These are phyloP conservation scores for Ambrosiella beaveri DNA, from an alignment of 2,329 filamentous ascomycete genomes.

Conservation along the genomic window DNA sequence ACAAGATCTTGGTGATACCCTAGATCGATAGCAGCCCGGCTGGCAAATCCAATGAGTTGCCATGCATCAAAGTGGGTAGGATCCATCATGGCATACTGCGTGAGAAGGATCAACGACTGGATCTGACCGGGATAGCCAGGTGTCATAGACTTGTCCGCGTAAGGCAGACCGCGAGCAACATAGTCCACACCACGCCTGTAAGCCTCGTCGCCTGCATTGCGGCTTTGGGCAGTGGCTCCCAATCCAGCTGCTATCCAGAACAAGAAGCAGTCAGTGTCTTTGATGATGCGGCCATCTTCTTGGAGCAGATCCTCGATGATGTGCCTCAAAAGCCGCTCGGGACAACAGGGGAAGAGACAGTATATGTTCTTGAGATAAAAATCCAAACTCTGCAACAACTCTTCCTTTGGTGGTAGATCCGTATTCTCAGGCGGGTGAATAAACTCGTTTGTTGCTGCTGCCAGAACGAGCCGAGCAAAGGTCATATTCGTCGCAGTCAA, in stretches of 20 bases:
- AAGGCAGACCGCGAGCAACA: slow-evolving; percentile 48
- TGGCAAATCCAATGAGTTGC: slow-evolving; percentile 83
- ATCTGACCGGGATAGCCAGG: slow-evolving; percentile 76
- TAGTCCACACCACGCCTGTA: slow-evolving; percentile 39
- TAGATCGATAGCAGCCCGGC: slow-evolving; percentile 71
- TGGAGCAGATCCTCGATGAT: slow-evolving; percentile 72
- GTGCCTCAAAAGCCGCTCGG: slow-evolving; percentile 59
- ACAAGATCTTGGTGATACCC: slow-evolving; percentile 87
- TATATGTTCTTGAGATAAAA: slow-evolving; percentile 76
- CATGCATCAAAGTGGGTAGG: slow-evolving; percentile 85
- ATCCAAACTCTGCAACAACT: slow-evolving; percentile 41
- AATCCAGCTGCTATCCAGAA: slow-evolving; percentile 83
- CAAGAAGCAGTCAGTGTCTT: slow-evolving; percentile 63
- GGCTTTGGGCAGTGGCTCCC: slow-evolving; percentile 56
- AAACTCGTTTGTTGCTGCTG: slow-evolving; percentile 59
- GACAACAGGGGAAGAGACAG: slow-evolving; percentile 64
- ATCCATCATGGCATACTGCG: slow-evolving; percentile 78
- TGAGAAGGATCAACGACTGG: slow-evolving; percentile 70
- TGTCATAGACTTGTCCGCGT: slow-evolving; percentile 67
- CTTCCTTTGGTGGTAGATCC: slow-evolving; percentile 42
- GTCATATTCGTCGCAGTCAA: slow-evolving; percentile 78
- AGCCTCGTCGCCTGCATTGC: slow-evolving; percentile 46
- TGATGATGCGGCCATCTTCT: slow-evolving; percentile 41
- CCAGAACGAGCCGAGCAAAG: slow-evolving; percentile 73
- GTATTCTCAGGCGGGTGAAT: slow-evolving; percentile 44